Conservation (phyloP, 129 eudicot species). For the Oenanthe sinensis region DNA sequence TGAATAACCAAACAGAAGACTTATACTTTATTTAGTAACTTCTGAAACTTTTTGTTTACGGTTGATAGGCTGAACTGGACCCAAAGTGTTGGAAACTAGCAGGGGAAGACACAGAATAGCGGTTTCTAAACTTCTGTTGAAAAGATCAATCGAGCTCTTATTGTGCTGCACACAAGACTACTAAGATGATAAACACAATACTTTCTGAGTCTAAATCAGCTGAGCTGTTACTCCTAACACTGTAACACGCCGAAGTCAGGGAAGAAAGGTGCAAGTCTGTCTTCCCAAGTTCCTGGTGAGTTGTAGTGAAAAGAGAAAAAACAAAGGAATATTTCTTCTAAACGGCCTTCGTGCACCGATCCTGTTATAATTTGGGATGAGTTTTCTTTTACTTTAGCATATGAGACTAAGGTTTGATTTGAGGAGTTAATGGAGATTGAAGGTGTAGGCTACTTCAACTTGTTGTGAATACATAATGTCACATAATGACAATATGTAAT, state of each 20-base stretch:
- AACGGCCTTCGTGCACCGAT: not conserved
- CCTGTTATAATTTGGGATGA: not conserved
- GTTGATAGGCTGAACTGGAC: constrained; percentile 65
- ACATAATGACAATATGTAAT: not conserved
- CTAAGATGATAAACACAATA: not conserved
- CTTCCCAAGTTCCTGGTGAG: not conserved
- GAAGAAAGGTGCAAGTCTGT: not conserved
- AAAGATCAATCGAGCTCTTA: not conserved
- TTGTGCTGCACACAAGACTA: not conserved
- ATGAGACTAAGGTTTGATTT: not conserved
- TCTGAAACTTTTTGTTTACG: constrained; percentile 4
- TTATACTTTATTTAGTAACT: not conserved
- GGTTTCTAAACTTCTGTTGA: not conserved
- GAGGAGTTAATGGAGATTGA: not conserved
- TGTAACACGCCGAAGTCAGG: not conserved
- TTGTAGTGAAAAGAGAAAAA: not conserved
- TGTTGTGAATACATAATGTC: not conserved
- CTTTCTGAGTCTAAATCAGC: not conserved
- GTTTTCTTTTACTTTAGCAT: not conserved
- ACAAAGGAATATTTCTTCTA: not conserved
- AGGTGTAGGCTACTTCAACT: not conserved
- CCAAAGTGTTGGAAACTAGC: constrained; percentile 79
- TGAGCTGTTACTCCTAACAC: not conserved
- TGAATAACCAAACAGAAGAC: not conserved
- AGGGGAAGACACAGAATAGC: constrained; percentile 36